Conservation (phyloP, 2,329 filamentous ascomycete species). For the Coccinonectria pachysandricola region DNA sequence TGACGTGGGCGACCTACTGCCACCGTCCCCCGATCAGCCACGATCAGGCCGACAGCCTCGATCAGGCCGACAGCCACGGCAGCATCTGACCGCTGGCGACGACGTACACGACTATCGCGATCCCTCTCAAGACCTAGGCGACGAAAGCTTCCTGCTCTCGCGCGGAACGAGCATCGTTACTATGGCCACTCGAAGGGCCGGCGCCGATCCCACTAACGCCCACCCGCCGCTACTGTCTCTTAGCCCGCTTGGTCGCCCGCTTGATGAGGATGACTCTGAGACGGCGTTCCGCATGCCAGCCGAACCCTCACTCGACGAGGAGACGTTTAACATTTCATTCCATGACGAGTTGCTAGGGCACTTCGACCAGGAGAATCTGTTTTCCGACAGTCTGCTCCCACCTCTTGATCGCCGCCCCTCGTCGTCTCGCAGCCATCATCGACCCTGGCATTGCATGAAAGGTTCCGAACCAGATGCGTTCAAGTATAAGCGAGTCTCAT, state of each 20-base stretch:
- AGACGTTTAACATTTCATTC: constrained; percentile 8
- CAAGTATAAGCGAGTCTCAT: constrained; percentile 15
- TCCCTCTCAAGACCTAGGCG: constrained; percentile 8
- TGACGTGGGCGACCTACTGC: not conserved
- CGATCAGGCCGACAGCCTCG: constrained; percentile 9
- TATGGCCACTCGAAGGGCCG: constrained; percentile 8
- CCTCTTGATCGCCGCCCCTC: constrained; percentile 15
- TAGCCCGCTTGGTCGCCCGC: too few relatives aligned
- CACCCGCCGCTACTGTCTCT: constrained; percentile 4
- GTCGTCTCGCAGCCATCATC: constrained; percentile 18
- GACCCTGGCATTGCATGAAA: constrained; percentile 12
- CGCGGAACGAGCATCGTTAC: constrained; percentile 16
- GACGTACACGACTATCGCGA: constrained; percentile 6
- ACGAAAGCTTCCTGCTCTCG: constrained; percentile 16
- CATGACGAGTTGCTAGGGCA: constrained; percentile 14
- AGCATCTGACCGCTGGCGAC: constrained; percentile 7
- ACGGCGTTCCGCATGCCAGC: too few relatives aligned
- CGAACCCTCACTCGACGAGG: too few relatives aligned
- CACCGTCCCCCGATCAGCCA: too few relatives aligned
- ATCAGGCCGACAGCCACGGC: constrained; percentile 7
- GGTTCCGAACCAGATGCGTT: constrained; percentile 9
- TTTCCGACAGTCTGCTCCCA: constrained; percentile 8
- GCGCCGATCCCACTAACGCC: constrained; percentile 4
- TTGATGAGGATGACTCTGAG: too few relatives aligned
- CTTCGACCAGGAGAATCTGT: constrained; percentile 13